Base-by-base conservation (phyloP, 225 moss, liverwort and hornwort species). In the Thuidium tamariscinum region DNA sequence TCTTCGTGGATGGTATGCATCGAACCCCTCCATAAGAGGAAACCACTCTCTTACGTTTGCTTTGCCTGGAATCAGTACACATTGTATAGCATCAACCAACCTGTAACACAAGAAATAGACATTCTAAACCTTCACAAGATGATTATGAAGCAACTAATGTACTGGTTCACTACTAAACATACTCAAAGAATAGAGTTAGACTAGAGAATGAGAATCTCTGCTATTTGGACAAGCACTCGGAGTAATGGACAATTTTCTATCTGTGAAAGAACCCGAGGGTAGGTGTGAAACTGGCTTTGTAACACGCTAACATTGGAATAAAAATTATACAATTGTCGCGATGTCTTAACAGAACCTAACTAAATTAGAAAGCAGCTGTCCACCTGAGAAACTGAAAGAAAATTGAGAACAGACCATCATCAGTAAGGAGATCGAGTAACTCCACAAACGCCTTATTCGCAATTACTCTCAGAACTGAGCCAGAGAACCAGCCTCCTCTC, bases 21-120 rank as follows among this genome's bases (percentile, higher is more conserved):
- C 91, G 70, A 85, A 86, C n/a, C 86, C 82, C 64, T 93, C 92
- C 81, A 93, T 86, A 75, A 93, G 67, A n/a, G 96, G 95, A 84
- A 97, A 95, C 97, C 97, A 97, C 86, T 99, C 99, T 86, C 93
- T 92, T 44, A 93, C 87, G n/a, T 93, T 89, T 48, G 82, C 73
- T 73, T 87, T 91, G 44, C 90, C 94, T 94, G 90, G 69, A 85
- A 86, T 69, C 76, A 80, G 68, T 51, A 37, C 84, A 86, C 41
- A 79, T 34, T 76, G 52, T 13, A 19, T 44, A 66, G 22, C 30
- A 46, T 82, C 74, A 69, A 82, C 39, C 73, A 54, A 42, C 65
- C 71, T 61, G 60, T 87, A 82, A 61, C 52, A 85, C 49, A 73
- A 83, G 63, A 59, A 80, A 61, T 17, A 83, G 26, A 79, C 70